Evolutionary conservation across 495 filamentous ascomycete genomes (phyloP), one percentile per base, ranked within the genome.

Genomic region (Lasiosphaeris hirsuta): DNA sequence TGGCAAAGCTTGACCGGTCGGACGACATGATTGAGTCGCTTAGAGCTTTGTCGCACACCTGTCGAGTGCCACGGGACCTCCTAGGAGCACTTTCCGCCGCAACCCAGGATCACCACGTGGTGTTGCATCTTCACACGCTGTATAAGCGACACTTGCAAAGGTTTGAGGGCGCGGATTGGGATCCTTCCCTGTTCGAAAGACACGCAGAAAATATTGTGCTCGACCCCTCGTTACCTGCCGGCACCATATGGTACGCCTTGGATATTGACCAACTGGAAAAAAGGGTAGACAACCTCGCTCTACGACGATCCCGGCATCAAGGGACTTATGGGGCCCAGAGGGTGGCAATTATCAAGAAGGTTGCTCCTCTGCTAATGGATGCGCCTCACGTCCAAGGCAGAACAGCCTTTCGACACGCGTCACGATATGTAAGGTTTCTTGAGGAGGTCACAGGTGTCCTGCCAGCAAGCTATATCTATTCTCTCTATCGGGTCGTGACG

Each of bases 371-470:
- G 30, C 74, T 76, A 53, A 67, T 64, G 42, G 45, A 59, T 1
- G 69, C 75, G 14, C 59, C 69, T 6, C 59, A 65, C 17, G 48
- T 76, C n/a, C 58, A 62, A 18, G 57, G 61, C 40, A 66, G 75
- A 33, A 66, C 63, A 14, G 69, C 75, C 10, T 59, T 82, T 49
- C 63, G 65, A 13, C 65, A 76, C 39, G 70, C 80, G 17, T 58
- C 60, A 37, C 65, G 63, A 9, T 76, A 72, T 52, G 62, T 76
- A 17, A 48, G 52, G 18, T 67, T 72, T 58, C 56, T 81, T 14
- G 54, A 51, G 38, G 37, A 35, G 11, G 44, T 51, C 49, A 34
- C 49, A 10, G 54, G 55, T 47, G 56, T 59, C 3, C 56, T 72
- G 19, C 54, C 71, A 6, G 52, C 63, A 8, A 36, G 40, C 1